Percentiles rank a stretch among this genome's conserved stretches.
Conservation (phyloP, 768 basidiomycete genomes). For the Amanita fuliginea region DNA sequence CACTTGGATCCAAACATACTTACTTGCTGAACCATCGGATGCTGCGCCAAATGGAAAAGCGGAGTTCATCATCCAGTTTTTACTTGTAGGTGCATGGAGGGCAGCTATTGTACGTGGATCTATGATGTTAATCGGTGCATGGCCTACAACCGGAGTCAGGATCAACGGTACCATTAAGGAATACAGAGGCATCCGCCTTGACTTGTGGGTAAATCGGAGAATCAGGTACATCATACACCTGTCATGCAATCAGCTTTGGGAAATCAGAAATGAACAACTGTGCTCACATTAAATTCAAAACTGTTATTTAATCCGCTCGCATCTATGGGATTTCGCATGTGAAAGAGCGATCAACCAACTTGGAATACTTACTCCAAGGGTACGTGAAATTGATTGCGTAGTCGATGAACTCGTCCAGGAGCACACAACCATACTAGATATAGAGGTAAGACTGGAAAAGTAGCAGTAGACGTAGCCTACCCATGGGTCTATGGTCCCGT, state of each 20-base stretch:
- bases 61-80: slow-evolving; percentile 30
- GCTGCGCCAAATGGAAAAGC: slow-evolving; percentile 13
- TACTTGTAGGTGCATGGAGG: slow-evolving; percentile 57
- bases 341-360: background rate
- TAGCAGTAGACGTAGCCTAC: slow-evolving; percentile 14
- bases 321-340: slow-evolving; percentile 8
- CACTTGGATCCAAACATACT: slow-evolving; percentile 4
- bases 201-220: slow-evolving; percentile 37
- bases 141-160: background rate
- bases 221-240: slow-evolving; percentile 48
- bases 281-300: slow-evolving; percentile 27
- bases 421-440: slow-evolving; percentile 48
- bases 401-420: slow-evolving; percentile 56
- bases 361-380: slow-evolving; percentile 40
- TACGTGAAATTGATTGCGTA: slow-evolving; percentile 65
- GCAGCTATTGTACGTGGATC: slow-evolving; percentile 47
- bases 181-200: slow-evolving; percentile 38
- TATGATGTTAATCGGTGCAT: slow-evolving; percentile 12
- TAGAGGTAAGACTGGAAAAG: slow-evolving; percentile 1
- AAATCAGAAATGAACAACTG: background rate
- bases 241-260: background rate
- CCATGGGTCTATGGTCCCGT: slow-evolving; percentile 48
- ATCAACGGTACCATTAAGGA: slow-evolving; percentile 44
- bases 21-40: slow-evolving; percentile 3
- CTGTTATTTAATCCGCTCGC: slow-evolving; percentile 19